Base-by-base conservation (phyloP, 108 stramenopile species). In the Cyclostephanos tholiformis region DNA sequence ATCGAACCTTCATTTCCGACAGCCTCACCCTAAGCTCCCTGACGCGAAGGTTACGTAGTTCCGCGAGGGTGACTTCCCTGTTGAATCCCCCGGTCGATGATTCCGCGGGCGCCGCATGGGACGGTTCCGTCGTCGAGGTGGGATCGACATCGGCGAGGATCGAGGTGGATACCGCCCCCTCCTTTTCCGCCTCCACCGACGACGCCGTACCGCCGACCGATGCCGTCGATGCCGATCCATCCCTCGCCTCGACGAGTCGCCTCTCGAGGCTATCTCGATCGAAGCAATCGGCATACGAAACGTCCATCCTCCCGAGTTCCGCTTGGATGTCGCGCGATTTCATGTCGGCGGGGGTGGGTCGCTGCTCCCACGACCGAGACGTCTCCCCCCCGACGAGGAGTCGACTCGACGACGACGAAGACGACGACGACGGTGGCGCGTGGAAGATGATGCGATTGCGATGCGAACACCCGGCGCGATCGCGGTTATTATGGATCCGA, bases 271-370 rank as follows among this genome's bases (percentile, higher is more conserved):
- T 88, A 25, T 91, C 91, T 46, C 76, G 73, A 66, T 91, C 91
- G 57, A 91, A 91, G 62, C 91, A 91, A 74, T 91, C 91, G 0
- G 72, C 65, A 78, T 65, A 88, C 10, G 70, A 67, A 9, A 88
- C 80, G 7, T 71, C 71, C 12, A 65, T 41, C 32, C 69, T 62
- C 51, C 82, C 76, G 39, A 91, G 60, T 67, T 91, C 91, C 7
- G 49, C 62, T 68, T 85, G 67, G 29, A 90, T 85, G 39, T 88
- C 87, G 14, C 60, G 22, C 19, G 80, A 32, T 71, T 52, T 80
- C 83, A 84, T 84, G 2, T 59, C 64, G 22, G 6, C 9, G 7
- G 74, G 74, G 9, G n/a, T 17, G 36, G 64, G 26, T 20, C 2
- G 53, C 26, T 1, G 16, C 53, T 36, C 36, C 6, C 36, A 36